Conservation (phyloP, 164 flowering plant genomes). For the Chimonanthus praecox region DNA sequence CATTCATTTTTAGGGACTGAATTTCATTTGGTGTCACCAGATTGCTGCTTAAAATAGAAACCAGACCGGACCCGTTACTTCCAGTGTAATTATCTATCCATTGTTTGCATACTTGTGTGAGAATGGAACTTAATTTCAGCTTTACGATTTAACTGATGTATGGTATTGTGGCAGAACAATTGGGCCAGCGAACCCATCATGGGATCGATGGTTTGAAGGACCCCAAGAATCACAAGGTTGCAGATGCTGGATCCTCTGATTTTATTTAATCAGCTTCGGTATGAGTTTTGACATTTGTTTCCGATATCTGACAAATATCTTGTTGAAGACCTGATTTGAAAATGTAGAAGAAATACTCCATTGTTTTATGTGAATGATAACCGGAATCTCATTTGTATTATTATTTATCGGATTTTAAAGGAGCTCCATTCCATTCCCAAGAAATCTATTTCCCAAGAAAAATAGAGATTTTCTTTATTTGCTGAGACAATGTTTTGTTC, state of each 20-base stretch:
- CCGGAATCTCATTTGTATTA: slow-evolving; percentile 9
- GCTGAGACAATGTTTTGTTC: too few species aligned
- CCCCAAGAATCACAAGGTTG: slow-evolving; percentile 26
- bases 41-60: slow-evolving; percentile 26
- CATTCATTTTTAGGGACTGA: slow-evolving; percentile 6
- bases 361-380: slow-evolving; percentile 9
- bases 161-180: slow-evolving; percentile 22
- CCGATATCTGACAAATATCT: not conserved
- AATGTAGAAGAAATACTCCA: not conserved
- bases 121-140: not conserved
- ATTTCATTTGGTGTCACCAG: slow-evolving; percentile 19
- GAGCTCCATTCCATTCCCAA: too few species aligned
- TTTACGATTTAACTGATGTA: not conserved
- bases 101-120: not conserved
- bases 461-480: too few species aligned
- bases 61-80: slow-evolving; percentile 29
- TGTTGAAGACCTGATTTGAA: not conserved
- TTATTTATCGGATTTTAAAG: too few species aligned
- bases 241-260: slow-evolving; percentile 33
- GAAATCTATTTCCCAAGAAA: too few species aligned
- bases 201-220: slow-evolving; percentile 52
- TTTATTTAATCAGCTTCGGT: not conserved
- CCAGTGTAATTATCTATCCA: slow-evolving; percentile 21
- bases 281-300: not conserved
- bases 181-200: slow-evolving; percentile 30